These are phyloP conservation scores for Heritiera fomes DNA, from an alignment of 345 rosid genomes.

Conservation along the genomic window DNA sequence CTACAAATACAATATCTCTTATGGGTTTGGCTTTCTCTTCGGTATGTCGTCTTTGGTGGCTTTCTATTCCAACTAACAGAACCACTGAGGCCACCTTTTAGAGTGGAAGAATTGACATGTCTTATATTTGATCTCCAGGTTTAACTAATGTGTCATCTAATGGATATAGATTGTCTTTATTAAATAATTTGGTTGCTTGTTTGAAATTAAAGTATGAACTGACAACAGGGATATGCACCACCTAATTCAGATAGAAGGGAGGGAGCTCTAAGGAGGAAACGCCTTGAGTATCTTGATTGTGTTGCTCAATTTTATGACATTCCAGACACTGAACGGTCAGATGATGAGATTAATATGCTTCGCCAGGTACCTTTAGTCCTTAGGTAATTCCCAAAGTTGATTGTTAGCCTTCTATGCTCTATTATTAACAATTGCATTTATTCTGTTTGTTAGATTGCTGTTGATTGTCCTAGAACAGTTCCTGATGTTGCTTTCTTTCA, in stretches of 20 bases:
- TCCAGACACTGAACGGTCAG: conserved; percentile 94
- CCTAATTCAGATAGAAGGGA: conserved; percentile 99
- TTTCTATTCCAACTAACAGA: not conserved
- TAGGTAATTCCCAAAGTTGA: conserved; percentile 2
- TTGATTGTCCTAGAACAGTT: conserved; percentile 98
- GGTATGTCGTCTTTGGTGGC: not conserved
- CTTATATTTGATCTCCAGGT: not conserved
- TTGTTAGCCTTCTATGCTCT: not conserved
- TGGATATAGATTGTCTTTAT: conserved; percentile 3
- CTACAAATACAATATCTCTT: not conserved
- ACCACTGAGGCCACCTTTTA: not conserved
- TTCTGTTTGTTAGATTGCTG: conserved; percentile 68
- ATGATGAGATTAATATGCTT: conserved; percentile 96
- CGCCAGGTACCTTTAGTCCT: conserved; percentile 64
- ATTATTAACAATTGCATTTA: conserved; percentile 21
- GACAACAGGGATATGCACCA: conserved; percentile 99
- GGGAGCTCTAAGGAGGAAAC: conserved; percentile 83
- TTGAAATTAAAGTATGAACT: conserved; percentile 67
- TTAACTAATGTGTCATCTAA: not conserved
- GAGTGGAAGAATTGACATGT: not conserved
- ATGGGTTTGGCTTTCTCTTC: conserved; percentile 10
- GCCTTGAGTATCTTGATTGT: conserved; percentile 89
- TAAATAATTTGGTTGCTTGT: conserved; percentile 17
- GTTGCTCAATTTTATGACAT: conserved; percentile 94
- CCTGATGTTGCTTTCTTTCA: conserved; percentile 95